phyloP scores from a whole-genome alignment of 768 basidiomycete genomes.

The Lentinula detonsa region DNA sequence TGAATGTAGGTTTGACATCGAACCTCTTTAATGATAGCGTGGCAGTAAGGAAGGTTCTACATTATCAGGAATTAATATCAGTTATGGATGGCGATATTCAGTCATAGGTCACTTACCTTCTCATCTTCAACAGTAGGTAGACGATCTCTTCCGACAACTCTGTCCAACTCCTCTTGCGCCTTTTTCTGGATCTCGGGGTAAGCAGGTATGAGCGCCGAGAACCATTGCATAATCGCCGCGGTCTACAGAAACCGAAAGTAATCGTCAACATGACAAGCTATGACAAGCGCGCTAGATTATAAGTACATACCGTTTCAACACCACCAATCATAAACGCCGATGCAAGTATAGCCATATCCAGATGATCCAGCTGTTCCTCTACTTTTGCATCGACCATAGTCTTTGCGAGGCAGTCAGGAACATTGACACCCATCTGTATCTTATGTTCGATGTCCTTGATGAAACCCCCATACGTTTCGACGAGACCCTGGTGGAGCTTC shows the following conservation, averaged over 20 bases:
- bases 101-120: background rate
- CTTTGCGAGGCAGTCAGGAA: slow-evolving; percentile 27
- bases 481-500: slow-evolving; percentile 16
- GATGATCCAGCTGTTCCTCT: slow-evolving; percentile 21
- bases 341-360: slow-evolving; percentile 24
- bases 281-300: background rate
- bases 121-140: slow-evolving; percentile 20
- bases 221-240: slow-evolving; percentile 25
- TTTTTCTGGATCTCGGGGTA: slow-evolving; percentile 22
- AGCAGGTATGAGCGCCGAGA: slow-evolving; percentile 21
- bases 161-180: slow-evolving; percentile 30
- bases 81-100: background rate
- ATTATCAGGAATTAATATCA: too few relatives aligned
- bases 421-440: slow-evolving; percentile 21
- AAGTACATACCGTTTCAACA: slow-evolving; percentile 20
- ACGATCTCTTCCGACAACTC: slow-evolving; percentile 24
- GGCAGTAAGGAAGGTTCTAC: slow-evolving; percentile 18
- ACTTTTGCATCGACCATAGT: slow-evolving; percentile 19
- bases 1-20: background rate
- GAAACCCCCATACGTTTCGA: slow-evolving; percentile 24
- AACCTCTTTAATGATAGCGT: slow-evolving; percentile 22
- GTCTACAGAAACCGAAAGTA: slow-evolving; percentile 15
- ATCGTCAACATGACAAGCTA: background rate
- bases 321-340: slow-evolving; percentile 24
- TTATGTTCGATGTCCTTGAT: slow-evolving; percentile 18